Evolutionary conservation across 768 basidiomycete genomes (phyloP), one percentile per base, ranked within the genome.

Genomic region (Russula vinacea): DNA sequence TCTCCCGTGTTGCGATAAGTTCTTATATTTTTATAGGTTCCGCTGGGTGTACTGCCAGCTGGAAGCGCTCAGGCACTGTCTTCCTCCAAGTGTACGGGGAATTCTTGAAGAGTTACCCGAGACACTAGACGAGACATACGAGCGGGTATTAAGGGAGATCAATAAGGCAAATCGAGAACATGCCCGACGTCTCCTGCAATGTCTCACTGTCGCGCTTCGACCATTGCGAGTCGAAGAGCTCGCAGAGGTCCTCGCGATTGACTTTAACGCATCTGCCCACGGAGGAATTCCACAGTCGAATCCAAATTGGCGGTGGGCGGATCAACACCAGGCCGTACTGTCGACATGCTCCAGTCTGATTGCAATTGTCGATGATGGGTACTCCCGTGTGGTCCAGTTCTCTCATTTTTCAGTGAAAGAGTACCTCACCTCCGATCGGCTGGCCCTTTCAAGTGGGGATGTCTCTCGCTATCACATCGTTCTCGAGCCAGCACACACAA

Each of bases 241-340:
- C 5, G 62, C 62, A 2, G 62, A 64, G n/a, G 44, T 64, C 22
- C 58, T 65, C 14, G 37, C 61, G 6, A 42, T 63, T 22, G 61
- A 63, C 42, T 65, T 65, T 19, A 19, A 62, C 19, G n/a, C 55
- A 0, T 35, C 26, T 4, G 51, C 7, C 10, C n/a, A 11, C 1
- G 55, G 24, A 53, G 35, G 44, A 7, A 39, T 52, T 17, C 61
- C 64, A 19, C 51, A 17, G 33, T 33, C 45, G 24, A 44, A 62
- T 10, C 3, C 40, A 0, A 24, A 60, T 32, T 40, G 63, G 63
- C 63, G 63, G 2, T 33, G 35, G 22, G n/a, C 47, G 3, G 58
- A 56, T 17, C 45, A 40, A 19, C 51, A 56, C 4, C 19, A 33
- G 13, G 53, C 53, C 1, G 40, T 64, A 1, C 37, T 64, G 7